Percentiles rank a stretch among this genome's conserved stretches.
phyloP scores from a whole-genome alignment of 1,139 yeast species.

The Geotrichum europaeum region DNA sequence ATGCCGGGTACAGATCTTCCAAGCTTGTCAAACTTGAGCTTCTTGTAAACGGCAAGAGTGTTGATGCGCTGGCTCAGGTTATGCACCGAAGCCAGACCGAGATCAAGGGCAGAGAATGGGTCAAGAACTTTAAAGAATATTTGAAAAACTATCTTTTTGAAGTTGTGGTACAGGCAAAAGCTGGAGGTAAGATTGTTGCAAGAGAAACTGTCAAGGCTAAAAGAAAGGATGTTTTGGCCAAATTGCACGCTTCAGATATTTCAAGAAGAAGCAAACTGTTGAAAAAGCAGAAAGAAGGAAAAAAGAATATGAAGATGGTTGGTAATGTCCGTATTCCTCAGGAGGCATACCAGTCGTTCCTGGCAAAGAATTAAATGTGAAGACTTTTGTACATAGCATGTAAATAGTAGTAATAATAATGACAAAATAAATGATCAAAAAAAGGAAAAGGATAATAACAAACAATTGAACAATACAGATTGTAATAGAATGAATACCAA shows the following conservation, averaged over 20 bases:
- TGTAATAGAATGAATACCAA: neutral
- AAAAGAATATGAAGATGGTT: slow-evolving; percentile 70
- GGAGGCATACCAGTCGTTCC: slow-evolving; percentile 56
- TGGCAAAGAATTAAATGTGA: slow-evolving; percentile 24
- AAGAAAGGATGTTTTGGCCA: slow-evolving; percentile 87
- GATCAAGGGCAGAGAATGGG: slow-evolving; percentile 72
- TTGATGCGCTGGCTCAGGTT: slow-evolving; percentile 89
- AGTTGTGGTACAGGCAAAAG: slow-evolving; percentile 86
- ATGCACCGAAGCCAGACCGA: slow-evolving; percentile 78
- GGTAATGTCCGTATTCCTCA: slow-evolving; percentile 76
- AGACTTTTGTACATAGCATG: slow-evolving; percentile 1
- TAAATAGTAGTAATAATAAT: neutral
- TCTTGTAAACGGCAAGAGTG: slow-evolving; percentile 80
- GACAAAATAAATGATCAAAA: neutral
- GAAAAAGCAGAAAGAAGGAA: slow-evolving; percentile 89
- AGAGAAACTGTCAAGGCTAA: slow-evolving; percentile 91
- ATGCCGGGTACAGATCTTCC: slow-evolving; percentile 74
- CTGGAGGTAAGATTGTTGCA: slow-evolving; percentile 77
- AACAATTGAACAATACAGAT: neutral
- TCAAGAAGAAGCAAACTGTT: slow-evolving; percentile 83
- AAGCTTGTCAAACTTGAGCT: slow-evolving; percentile 84
- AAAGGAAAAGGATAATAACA: neutral
- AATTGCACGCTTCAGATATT: slow-evolving; percentile 88
- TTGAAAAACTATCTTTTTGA: slow-evolving; percentile 80
- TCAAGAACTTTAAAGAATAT: slow-evolving; percentile 70